These are phyloP conservation scores for Gracilaria gracilis DNA, from an alignment of 23 red algal genomes.

Conservation along the genomic window DNA sequence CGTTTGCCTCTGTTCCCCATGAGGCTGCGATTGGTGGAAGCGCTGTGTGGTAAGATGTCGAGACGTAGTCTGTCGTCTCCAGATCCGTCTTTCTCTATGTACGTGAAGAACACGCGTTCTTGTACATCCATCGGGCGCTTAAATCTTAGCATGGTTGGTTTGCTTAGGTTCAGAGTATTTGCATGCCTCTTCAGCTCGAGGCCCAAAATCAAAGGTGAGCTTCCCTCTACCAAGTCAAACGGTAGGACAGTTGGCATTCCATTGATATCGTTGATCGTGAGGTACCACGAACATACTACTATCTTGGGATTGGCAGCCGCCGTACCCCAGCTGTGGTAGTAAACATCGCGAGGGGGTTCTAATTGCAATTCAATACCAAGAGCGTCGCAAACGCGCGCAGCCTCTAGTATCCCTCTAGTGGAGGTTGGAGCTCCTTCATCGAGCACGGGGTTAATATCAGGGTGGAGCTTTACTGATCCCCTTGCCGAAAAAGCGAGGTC, in stretches of 20 bases:
- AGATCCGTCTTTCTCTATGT: not conserved
- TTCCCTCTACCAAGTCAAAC: slow-evolving; percentile 25
- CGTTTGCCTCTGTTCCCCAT: not conserved
- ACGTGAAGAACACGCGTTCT: slow-evolving; percentile 7
- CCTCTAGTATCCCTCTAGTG: slow-evolving; percentile 24
- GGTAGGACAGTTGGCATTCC: slow-evolving; percentile 16
- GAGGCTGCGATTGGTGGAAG: not conserved
- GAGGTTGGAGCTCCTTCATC: slow-evolving; percentile 53
- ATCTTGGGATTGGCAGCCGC: not conserved
- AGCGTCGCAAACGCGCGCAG: slow-evolving; percentile 29
- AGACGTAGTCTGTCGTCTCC: not conserved
- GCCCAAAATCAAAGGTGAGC: slow-evolving; percentile 24
- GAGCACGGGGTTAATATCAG: slow-evolving; percentile 51
- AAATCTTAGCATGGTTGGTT: not conserved
- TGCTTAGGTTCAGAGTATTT: not conserved
- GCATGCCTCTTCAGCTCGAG: slow-evolving; percentile 14
- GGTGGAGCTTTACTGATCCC: slow-evolving; percentile 9
- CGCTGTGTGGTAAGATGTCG: not conserved
- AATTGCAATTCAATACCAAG: slow-evolving; percentile 1
- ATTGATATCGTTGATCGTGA: slow-evolving; percentile 27
- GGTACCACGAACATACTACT: not conserved
- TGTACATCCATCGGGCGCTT: slow-evolving; percentile 11
- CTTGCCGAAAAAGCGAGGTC: slow-evolving; percentile 34
- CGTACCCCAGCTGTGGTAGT: slow-evolving; percentile 43
- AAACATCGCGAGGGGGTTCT: slow-evolving; percentile 29